Percentiles rank a stretch among this genome's conserved stretches.
Evolutionary conservation across 2,329 filamentous ascomycete genomes (phyloP).

Genomic region (Aureobasidium sp.): DNA sequence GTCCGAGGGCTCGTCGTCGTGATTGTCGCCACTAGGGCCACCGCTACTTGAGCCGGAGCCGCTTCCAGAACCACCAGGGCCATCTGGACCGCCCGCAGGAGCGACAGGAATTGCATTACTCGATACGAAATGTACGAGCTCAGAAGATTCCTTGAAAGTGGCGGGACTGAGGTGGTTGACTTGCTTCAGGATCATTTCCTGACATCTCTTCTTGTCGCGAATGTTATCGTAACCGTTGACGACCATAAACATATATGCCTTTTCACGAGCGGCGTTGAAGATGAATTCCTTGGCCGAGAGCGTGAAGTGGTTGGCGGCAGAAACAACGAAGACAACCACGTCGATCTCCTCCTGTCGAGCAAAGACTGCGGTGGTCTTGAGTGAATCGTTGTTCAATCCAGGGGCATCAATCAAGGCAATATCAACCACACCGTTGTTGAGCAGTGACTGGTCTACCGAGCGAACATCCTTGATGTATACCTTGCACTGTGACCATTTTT

Average conservation of each 20-base stretch:
- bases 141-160: slow-evolving; percentile 83
- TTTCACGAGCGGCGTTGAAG: slow-evolving; percentile 87
- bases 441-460: slow-evolving; percentile 79
- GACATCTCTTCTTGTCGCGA: slow-evolving; percentile 78
- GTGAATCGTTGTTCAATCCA: slow-evolving; percentile 87
- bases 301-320: slow-evolving; percentile 95
- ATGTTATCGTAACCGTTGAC: slow-evolving; percentile 97
- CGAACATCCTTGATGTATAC: slow-evolving; percentile 89
- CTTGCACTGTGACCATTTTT: slow-evolving; percentile 88
- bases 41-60: slow-evolving; percentile 22
- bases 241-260: slow-evolving; percentile 98
- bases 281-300: slow-evolving; percentile 98
- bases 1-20: slow-evolving; percentile 35
- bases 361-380: slow-evolving; percentile 95
- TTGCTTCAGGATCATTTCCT: slow-evolving; percentile 89
- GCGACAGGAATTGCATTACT: slow-evolving; percentile 84
- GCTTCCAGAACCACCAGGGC: slow-evolving; percentile 38
- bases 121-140: slow-evolving; percentile 95
- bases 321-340: slow-evolving; percentile 96
- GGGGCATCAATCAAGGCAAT: slow-evolving; percentile 96
- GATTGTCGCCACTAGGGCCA: slow-evolving; percentile 25
- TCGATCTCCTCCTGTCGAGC: slow-evolving; percentile 97
- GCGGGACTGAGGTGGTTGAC: slow-evolving; percentile 78
- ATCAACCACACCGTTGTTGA: slow-evolving; percentile 96
- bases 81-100: slow-evolving; percentile 48